Evolutionary conservation across 371 early-diverging fungal species (phyloP).

Genomic region (Choanephora cucurbitarum): DNA sequence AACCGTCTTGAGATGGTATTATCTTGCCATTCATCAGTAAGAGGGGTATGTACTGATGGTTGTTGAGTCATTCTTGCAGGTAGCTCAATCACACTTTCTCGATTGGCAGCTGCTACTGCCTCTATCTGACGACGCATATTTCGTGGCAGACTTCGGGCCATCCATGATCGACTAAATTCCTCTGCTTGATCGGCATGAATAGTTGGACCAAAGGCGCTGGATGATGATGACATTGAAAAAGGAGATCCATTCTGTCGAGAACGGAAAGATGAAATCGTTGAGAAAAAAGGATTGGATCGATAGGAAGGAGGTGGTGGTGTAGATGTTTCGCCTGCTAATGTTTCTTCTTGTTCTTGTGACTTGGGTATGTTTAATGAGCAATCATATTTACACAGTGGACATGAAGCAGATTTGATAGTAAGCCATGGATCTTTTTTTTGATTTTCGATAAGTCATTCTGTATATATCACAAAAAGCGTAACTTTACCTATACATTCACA

Average conservation of each 20-base stretch:
- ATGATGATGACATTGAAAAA: no score
- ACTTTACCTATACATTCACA: constrained; percentile 76
- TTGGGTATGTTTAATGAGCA: constrained; percentile 39
- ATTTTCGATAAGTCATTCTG: no score
- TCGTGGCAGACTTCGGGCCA: constrained; percentile 48
- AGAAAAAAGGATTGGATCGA: constrained; percentile 17
- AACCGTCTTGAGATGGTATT: background rate
- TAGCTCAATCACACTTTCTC: constrained; percentile 25
- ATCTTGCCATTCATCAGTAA: background rate
- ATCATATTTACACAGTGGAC: constrained; percentile 61
- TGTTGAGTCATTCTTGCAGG: constrained; percentile 33
- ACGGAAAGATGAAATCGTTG: constrained; percentile 16
- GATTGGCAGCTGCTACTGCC: constrained; percentile 19
- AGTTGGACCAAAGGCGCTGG: constrained; percentile 46
- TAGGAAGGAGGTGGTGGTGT: constrained; percentile 19
- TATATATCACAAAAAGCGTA: constrained; percentile 1
- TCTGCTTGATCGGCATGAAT: constrained; percentile 44
- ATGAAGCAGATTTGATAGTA: constrained; percentile 52
- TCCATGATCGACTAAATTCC: constrained; percentile 48
- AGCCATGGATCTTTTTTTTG: constrained; percentile 54
- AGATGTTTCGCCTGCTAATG: no score
- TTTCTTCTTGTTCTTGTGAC: background rate
- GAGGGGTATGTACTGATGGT: background rate
- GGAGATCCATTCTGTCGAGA: constrained; percentile 19
- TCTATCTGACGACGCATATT: constrained; percentile 50